phyloP scores from a whole-genome alignment of 148 eudicot genomes.

The Silene uniflora region DNA sequence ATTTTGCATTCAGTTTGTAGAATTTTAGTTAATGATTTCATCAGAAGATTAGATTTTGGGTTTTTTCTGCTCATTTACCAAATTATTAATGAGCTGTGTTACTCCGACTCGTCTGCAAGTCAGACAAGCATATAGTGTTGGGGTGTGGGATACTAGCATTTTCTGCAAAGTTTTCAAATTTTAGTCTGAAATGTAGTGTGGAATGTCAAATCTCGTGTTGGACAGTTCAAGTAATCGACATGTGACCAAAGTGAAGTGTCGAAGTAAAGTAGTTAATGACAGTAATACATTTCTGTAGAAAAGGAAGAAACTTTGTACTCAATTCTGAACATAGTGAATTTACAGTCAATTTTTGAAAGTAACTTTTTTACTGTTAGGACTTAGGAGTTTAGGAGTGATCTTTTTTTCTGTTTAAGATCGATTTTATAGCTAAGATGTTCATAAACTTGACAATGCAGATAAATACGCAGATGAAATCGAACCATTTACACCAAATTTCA shows the following conservation, averaged over 20 bases:
- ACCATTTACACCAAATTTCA: constrained; percentile 30
- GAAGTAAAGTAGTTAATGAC: background rate
- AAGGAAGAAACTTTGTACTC: background rate
- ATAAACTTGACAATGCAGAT: constrained; percentile 41
- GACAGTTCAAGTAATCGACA: no score
- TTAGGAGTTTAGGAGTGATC: background rate
- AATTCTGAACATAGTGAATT: background rate
- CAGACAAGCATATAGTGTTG: no score
- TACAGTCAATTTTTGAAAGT: background rate
- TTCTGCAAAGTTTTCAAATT: no score
- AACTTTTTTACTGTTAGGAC: no score
- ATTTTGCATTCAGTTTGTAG: constrained; percentile 1
- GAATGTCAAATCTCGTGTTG: no score
- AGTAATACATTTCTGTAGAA: background rate
- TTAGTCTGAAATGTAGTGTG: no score
- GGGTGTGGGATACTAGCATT: no score
- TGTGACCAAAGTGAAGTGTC: no score
- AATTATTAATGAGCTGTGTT: no score
- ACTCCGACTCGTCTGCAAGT: no score
- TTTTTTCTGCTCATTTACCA: background rate
- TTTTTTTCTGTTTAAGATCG: background rate
- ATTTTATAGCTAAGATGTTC: background rate
- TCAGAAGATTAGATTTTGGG: background rate
- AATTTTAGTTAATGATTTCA: background rate
- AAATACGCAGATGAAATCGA: constrained; percentile 60